Conservation (phyloP, 495 filamentous ascomycete species). For the Darksidea phi region DNA sequence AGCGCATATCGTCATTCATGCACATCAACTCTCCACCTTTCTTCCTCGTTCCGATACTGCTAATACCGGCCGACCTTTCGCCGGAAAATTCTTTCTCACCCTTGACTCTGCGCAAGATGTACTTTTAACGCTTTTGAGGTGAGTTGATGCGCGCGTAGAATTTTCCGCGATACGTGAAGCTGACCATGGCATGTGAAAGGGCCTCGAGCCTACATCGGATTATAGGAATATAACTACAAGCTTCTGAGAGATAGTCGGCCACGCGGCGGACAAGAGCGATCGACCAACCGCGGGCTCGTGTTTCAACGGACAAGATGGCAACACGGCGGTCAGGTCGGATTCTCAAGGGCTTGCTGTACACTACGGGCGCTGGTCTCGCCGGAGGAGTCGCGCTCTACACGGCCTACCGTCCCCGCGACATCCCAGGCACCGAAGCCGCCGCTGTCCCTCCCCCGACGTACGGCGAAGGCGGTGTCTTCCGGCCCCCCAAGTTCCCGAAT, state of each 20-base stretch:
- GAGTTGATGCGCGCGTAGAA: neutral
- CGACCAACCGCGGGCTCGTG: no score
- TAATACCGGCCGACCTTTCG: no score
- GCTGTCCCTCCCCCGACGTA: conserved; percentile 80
- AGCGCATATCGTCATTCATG: no score
- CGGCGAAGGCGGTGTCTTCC: conserved; percentile 71
- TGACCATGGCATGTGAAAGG: neutral
- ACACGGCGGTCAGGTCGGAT: conserved; percentile 52
- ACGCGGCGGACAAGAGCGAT: no score
- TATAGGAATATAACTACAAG: no score
- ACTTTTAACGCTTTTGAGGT: no score
- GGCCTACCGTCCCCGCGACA: conserved; percentile 78
- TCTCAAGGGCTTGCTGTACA: conserved; percentile 61
- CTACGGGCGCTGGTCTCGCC: conserved; percentile 55
- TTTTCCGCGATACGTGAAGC: neutral
- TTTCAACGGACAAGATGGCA: neutral
- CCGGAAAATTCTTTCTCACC: no score
- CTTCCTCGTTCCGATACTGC: no score
- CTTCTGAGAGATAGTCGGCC: no score
- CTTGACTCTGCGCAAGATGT: no score
- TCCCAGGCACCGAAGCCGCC: conserved; percentile 77
- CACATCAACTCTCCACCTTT: no score
- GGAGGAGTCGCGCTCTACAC: conserved; percentile 70
- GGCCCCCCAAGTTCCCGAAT: conserved; percentile 75
- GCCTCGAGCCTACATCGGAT: neutral